These are phyloP conservation scores for Eimeria acervulina DNA, from an alignment of 169 alveolate species.

Conservation along the genomic window DNA sequence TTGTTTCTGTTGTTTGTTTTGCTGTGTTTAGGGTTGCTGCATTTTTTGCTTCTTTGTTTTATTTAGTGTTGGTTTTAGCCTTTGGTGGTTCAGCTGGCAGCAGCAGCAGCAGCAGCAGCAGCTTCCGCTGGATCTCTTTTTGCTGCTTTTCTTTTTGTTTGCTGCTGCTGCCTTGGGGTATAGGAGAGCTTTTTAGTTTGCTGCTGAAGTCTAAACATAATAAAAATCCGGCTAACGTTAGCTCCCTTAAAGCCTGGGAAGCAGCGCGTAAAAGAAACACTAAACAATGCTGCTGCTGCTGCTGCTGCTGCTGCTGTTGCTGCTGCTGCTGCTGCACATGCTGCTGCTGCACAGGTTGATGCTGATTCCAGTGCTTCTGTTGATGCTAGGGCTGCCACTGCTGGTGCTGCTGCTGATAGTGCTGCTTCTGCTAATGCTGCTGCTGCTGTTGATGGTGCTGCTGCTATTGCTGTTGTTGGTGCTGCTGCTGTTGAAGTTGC, in stretches of 20 bases:
- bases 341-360: too few species aligned
- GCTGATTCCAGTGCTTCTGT: too few species aligned
- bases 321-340: too few species aligned
- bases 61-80: not conserved
- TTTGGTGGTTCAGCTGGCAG: not conserved
- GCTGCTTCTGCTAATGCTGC: not conserved
- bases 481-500: too few species aligned
- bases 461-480: too few species aligned
- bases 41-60: not conserved
- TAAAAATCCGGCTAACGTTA: not conserved
- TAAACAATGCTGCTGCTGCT: not conserved
- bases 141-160: not conserved
- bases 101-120: not conserved
- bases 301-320: not conserved
- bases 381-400: not conserved
- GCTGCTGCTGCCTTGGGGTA: constrained; percentile 40
- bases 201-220: not conserved
- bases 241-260: not conserved
- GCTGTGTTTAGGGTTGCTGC: not conserved
- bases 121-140: not conserved
- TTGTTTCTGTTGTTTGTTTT: too few species aligned
- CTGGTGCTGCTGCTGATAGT: not conserved
- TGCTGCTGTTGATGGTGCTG: not conserved
- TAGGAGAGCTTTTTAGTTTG: not conserved
- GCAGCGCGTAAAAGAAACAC: not conserved